Evolutionary conservation across 371 early-diverging fungal species (phyloP).

Genomic region (Circinella umbellata): DNA sequence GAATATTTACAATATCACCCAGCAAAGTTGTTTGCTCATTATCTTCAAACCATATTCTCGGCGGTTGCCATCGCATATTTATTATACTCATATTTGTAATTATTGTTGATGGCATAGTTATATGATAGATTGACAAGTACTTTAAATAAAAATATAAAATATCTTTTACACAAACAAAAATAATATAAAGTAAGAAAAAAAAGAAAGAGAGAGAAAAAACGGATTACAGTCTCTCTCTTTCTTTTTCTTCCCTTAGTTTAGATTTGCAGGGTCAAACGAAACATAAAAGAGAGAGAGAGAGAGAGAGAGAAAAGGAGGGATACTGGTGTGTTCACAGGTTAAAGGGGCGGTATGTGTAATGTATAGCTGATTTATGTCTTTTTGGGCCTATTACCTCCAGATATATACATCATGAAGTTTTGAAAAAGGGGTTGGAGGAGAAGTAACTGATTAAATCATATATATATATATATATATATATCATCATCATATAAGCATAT

Average conservation of each 20-base stretch:
- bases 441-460: no score
- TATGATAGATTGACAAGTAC: no score
- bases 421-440: no score
- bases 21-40: constrained; percentile 25
- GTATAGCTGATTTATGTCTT: no score
- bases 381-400: no score
- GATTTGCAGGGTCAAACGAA: neutral
- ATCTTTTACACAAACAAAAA: neutral
- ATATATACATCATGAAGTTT: no score
- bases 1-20: constrained; percentile 28
- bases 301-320: neutral
- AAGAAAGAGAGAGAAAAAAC: constrained; percentile 3
- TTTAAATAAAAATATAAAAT: neutral
- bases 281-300: neutral
- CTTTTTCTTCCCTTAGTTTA: neutral
- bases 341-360: neutral
- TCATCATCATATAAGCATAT: no score
- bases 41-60: constrained; percentile 27
- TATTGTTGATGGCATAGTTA: neutral
- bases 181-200: neutral
- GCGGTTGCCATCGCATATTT: constrained; percentile 42
- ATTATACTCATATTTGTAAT: constrained; percentile 27
- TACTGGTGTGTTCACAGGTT: neutral
- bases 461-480: no score
- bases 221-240: neutral